phyloP scores from a whole-genome alignment of 331 rosid species.

The Prunus yedoensis region DNA sequence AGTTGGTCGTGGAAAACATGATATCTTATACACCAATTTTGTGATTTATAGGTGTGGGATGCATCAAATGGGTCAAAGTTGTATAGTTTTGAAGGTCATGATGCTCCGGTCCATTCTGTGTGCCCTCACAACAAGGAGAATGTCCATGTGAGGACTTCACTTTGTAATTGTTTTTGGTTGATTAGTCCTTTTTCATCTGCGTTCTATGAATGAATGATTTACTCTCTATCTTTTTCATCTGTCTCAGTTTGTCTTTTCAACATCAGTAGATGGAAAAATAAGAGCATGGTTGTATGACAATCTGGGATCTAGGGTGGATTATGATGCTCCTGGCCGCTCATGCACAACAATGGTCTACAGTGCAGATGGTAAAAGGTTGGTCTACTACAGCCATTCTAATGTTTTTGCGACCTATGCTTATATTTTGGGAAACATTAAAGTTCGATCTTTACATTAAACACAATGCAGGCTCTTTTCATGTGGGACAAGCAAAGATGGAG shows the following conservation, averaged over 20 bases:
- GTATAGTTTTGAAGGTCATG: constrained; percentile 82
- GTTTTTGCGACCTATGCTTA: background rate
- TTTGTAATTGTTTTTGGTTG: background rate
- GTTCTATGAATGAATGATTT: constrained; percentile 11
- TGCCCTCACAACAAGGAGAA: constrained; percentile 82
- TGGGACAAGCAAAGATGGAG: constrained; percentile 57
- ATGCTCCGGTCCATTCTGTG: constrained; percentile 82
- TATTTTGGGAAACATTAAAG: background rate
- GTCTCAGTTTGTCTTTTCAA: constrained; percentile 57
- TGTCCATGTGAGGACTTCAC: constrained; percentile 58
- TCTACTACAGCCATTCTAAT: constrained; percentile 4
- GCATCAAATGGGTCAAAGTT: constrained; percentile 66
- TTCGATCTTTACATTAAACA: background rate
- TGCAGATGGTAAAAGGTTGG: constrained; percentile 60
- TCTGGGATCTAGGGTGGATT: constrained; percentile 47
- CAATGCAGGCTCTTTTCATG: constrained; percentile 63
- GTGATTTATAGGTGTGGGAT: constrained; percentile 80
- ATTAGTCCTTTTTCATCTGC: background rate
- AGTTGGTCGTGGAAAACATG: constrained; percentile 1
- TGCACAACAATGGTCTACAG: constrained; percentile 52
- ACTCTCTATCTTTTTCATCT: constrained; percentile 17
- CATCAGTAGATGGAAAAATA: constrained; percentile 62
- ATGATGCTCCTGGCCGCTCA: constrained; percentile 48
- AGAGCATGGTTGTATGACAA: constrained; percentile 63
- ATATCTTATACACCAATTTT: background rate